Conservation (phyloP, 2,329 filamentous ascomycete species). For the Cordyceps fumosorosea region DNA sequence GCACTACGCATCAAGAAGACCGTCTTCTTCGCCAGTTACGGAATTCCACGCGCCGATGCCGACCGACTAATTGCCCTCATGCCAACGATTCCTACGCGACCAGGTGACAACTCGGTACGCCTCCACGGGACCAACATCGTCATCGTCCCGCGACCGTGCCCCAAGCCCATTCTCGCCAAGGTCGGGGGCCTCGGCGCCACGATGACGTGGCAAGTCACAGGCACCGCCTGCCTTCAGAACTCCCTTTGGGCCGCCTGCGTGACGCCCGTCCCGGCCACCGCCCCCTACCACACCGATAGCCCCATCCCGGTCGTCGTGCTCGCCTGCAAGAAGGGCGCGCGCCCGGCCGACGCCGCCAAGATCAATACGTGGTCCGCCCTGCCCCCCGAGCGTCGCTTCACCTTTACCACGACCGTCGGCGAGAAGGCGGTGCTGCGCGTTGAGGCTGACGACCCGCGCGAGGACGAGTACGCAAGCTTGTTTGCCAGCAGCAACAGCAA, state of each 20-base stretch:
- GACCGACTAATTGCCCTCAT: conserved; percentile 66
- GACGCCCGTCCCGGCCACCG: conserved; percentile 60
- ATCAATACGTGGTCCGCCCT: conserved; percentile 82
- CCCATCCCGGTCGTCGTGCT: conserved; percentile 73
- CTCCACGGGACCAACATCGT: conserved; percentile 85
- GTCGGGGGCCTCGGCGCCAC: conserved; percentile 82
- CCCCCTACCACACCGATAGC: conserved; percentile 73
- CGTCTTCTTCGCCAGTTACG: conserved; percentile 88
- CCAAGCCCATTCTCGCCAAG: conserved; percentile 66
- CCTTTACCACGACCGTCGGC: conserved; percentile 76
- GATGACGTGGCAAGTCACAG: conserved; percentile 77
- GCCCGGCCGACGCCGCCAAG: conserved; percentile 70
- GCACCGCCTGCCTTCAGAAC: conserved; percentile 67
- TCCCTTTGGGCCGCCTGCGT: conserved; percentile 83
- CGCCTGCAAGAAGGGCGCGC: conserved; percentile 67
- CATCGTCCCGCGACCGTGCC: conserved; percentile 73
- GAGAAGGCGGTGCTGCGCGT: conserved; percentile 82
- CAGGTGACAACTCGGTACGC: conserved; percentile 66
- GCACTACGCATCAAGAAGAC: conserved; percentile 73
- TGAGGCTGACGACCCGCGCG: conserved; percentile 59
- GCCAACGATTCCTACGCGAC: conserved; percentile 41
- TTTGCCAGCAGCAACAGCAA: conserved; percentile 50
- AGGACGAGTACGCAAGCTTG: conserved; percentile 57
- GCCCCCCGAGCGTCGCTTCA: conserved; percentile 60
- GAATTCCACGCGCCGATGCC: conserved; percentile 66